Conservation (phyloP, 169 alveolate genomes). For the Plasmodium malariae region DNA sequence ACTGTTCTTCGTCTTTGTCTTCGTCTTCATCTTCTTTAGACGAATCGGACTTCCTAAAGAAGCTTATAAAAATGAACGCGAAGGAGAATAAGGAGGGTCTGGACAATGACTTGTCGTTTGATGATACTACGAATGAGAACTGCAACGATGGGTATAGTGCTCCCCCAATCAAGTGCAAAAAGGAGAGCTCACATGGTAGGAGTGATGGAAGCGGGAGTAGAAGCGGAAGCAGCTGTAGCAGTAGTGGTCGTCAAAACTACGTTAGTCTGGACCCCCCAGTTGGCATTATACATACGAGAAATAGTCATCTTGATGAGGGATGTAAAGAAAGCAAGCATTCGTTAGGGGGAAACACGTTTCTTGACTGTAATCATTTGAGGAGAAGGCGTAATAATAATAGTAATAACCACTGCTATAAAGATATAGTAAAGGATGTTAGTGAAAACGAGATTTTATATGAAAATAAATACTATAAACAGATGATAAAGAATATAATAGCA, state of each 20-base stretch:
- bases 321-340: not conserved
- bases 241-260: not conserved
- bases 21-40: not conserved
- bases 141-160: not conserved
- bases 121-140: not conserved
- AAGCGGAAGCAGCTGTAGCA: not conserved
- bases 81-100: not conserved
- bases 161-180: not conserved
- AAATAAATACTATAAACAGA: constrained; percentile 49
- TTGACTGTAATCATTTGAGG: not conserved
- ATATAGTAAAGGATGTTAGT: not conserved
- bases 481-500: constrained; percentile 78
- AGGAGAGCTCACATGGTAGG: not conserved
- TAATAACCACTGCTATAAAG: not conserved
- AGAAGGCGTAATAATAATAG: not conserved
- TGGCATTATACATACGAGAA: not conserved
- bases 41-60: not conserved
- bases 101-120: not conserved
- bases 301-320: not conserved
- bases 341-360: not conserved
- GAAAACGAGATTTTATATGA: constrained; percentile 47
- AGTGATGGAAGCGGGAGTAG: not conserved
- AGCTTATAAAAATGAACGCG: not conserved
- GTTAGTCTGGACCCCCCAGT: not conserved
- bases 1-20: not conserved